Percentiles rank a stretch among this genome's conserved stretches.
Conservation (phyloP, 2,329 filamentous ascomycete genomes). For the Paecilomyces dactylethromorphus region DNA sequence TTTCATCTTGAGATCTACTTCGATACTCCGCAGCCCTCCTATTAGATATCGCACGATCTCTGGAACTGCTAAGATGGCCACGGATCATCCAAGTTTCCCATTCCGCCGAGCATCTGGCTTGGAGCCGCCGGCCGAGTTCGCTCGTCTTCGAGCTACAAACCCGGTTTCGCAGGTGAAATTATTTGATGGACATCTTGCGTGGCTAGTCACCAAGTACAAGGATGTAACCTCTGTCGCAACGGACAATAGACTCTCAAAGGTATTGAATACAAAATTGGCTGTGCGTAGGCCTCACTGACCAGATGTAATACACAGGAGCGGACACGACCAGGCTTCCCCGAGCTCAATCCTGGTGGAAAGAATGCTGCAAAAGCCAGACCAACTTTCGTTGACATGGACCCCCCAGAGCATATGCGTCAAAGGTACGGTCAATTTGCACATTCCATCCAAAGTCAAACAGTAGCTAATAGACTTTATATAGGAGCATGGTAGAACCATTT, state of each 20-base stretch:
- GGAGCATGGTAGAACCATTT: slow-evolving; percentile 41
- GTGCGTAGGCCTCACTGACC: background rate
- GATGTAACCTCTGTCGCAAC: slow-evolving; percentile 42
- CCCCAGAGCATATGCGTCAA: slow-evolving; percentile 43
- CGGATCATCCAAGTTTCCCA: slow-evolving; percentile 21
- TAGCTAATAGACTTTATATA: slow-evolving; percentile 9
- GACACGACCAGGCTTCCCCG: slow-evolving; percentile 40
- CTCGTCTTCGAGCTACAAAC: slow-evolving; percentile 35
- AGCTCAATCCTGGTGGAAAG: slow-evolving; percentile 42
- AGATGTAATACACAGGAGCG: slow-evolving; percentile 23
- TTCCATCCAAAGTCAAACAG: background rate
- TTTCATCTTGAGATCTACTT: too few species aligned
- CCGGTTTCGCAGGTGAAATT: slow-evolving; percentile 42
- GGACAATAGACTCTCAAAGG: slow-evolving; percentile 43
- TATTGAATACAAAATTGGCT: slow-evolving; percentile 7
- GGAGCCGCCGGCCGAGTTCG: slow-evolving; percentile 41
- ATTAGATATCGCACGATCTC: too few species aligned
- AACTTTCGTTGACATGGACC: slow-evolving; percentile 48
- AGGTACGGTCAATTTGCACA: slow-evolving; percentile 18
- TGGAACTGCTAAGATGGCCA: too few species aligned
- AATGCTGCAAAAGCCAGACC: slow-evolving; percentile 43
- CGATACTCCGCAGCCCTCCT: too few species aligned
- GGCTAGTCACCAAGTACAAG: slow-evolving; percentile 44
- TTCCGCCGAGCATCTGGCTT: slow-evolving; percentile 33
- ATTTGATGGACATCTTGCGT: slow-evolving; percentile 42